Percentiles rank a stretch among this genome's conserved stretches.
These are phyloP conservation scores for Calonectria leucothoes DNA, from an alignment of 2,329 filamentous ascomycete species.

Conservation along the genomic window DNA sequence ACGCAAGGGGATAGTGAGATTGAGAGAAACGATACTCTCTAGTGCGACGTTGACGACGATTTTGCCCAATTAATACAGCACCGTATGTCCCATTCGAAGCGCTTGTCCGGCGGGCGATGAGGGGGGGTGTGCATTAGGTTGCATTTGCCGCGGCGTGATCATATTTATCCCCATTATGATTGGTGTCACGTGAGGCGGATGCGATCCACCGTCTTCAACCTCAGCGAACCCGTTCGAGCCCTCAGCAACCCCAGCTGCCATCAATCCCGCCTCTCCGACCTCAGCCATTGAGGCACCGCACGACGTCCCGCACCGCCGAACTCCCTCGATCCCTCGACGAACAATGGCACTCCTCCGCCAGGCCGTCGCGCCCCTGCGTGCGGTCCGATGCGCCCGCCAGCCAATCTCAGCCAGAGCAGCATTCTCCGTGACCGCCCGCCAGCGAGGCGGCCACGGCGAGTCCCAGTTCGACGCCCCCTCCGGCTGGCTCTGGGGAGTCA, in stretches of 20 bases:
- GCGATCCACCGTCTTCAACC: constrained; percentile 38
- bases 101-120: background rate
- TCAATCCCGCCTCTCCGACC: constrained; percentile 35
- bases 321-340: constrained; percentile 29
- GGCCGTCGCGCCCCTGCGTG: constrained; percentile 50
- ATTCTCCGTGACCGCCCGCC: constrained; percentile 59
- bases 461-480: constrained; percentile 88
- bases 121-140: constrained; percentile 14
- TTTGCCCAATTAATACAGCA: background rate
- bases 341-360: constrained; percentile 52
- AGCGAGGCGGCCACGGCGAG: constrained; percentile 61
- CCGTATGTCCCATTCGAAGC: background rate
- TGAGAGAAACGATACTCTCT: background rate
- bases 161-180: constrained; percentile 11
- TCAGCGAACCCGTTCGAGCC: constrained; percentile 34
- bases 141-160: constrained; percentile 14
- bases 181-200: constrained; percentile 38
- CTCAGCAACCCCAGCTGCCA: constrained; percentile 32
- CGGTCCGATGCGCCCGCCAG: constrained; percentile 52
- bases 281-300: constrained; percentile 45
- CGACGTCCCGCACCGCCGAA: constrained; percentile 37
- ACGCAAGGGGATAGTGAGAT: no score
- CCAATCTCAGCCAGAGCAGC: constrained; percentile 46
- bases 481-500: constrained; percentile 94
- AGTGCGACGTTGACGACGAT: background rate